Conservation (phyloP, 2,329 filamentous ascomycete species). For the Diplocarpon mali region DNA sequence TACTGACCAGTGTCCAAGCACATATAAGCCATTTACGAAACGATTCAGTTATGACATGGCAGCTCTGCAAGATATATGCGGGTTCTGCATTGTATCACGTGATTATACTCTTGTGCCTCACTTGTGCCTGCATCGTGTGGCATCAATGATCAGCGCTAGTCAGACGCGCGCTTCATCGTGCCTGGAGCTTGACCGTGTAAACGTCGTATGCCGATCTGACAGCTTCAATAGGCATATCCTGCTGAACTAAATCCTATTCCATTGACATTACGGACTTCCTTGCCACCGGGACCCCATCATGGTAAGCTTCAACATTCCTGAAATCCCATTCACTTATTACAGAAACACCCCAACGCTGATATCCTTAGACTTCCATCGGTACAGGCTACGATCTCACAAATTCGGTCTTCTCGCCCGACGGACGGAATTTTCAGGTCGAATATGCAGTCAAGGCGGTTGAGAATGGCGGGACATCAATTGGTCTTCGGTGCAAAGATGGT, state of each 20-base stretch:
- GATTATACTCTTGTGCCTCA: background rate
- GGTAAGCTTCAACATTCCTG: conserved; percentile 22
- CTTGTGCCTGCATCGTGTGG: too few relatives aligned
- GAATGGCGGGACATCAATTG: conserved; percentile 91
- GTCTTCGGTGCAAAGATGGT: conserved; percentile 94
- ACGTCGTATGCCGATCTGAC: background rate
- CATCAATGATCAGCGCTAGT: background rate
- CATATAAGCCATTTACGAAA: too few relatives aligned
- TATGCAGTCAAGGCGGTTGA: conserved; percentile 98
- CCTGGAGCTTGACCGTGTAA: conserved; percentile 21
- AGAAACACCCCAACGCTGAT: conserved; percentile 13
- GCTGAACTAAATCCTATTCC: conserved; percentile 7
- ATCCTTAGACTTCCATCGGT: conserved; percentile 85
- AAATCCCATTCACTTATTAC: background rate
- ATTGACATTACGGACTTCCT: conserved; percentile 4
- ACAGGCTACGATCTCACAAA: conserved; percentile 99
- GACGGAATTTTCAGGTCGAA: conserved; percentile 98
- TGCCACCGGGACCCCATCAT: conserved; percentile 19
- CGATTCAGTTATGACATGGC: too few relatives aligned
- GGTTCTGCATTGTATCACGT: background rate
- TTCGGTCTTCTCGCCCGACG: conserved; percentile 98
- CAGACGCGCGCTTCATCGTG: conserved; percentile 25
- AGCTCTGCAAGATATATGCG: too few relatives aligned
- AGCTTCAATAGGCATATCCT: conserved; percentile 16
- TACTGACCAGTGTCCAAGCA: too few relatives aligned